phyloP scores from a whole-genome alignment of 202 grass and related monocot genomes.

The Cymbopogon flexuosus region DNA sequence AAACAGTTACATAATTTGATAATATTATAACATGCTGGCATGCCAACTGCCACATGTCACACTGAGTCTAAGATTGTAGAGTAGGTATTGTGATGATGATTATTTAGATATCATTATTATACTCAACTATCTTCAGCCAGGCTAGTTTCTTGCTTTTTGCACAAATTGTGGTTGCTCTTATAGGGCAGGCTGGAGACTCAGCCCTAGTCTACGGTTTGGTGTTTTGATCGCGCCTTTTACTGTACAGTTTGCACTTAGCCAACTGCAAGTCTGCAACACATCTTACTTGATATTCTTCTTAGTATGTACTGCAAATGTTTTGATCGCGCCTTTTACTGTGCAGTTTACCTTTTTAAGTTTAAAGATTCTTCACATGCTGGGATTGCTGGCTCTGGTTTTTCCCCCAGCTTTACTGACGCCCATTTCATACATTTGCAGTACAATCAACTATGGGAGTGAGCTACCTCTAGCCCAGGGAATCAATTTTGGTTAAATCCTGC shows the following conservation, averaged over 20 bases:
- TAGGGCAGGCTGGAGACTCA: background rate
- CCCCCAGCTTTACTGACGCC: background rate
- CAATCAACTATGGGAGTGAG: slow-evolving; percentile 98
- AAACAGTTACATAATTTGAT: background rate
- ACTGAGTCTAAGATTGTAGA: background rate
- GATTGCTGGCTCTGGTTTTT: background rate
- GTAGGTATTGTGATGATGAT: background rate
- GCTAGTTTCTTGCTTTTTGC: background rate
- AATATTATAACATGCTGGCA: background rate
- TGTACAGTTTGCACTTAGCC: background rate
- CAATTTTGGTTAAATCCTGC: slow-evolving; percentile 68
- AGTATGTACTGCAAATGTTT: too few species aligned
- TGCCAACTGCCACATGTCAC: background rate
- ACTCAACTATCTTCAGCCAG: background rate
- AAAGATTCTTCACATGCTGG: background rate
- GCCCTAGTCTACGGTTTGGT: background rate
- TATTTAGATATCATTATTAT: background rate
- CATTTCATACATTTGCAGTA: slow-evolving; percentile 43
- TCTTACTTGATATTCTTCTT: background rate
- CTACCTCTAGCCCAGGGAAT: slow-evolving; percentile 94
- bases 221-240: background rate
- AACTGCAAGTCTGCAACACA: background rate
- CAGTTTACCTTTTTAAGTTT: background rate
- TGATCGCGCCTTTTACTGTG: too few species aligned
- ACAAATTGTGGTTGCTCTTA: too few species aligned